Percentiles rank a stretch among this genome's conserved stretches.
phyloP scores from a whole-genome alignment of 1,139 yeast genomes.

The Martiniozyma asiatica region DNA sequence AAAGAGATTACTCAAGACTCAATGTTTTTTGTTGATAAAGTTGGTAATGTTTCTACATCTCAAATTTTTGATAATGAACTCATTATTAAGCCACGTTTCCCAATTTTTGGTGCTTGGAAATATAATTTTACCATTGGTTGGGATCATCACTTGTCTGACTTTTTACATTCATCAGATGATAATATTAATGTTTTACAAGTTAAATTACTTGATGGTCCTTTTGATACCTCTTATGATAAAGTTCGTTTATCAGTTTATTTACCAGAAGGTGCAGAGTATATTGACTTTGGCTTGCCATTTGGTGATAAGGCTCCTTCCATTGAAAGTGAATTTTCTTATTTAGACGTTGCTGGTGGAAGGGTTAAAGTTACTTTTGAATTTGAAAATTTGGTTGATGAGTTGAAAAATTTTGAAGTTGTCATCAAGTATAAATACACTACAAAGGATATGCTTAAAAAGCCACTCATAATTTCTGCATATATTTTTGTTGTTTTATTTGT shows the following conservation, averaged over 20 bases:
- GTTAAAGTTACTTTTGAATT: slow-evolving; percentile 58
- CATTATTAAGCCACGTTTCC: slow-evolving; percentile 75
- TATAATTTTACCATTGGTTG: slow-evolving; percentile 94
- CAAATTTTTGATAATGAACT: slow-evolving; percentile 36
- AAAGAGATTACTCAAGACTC: slow-evolving; percentile 32
- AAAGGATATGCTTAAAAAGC: slow-evolving; percentile 46
- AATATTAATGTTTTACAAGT: slow-evolving; percentile 53
- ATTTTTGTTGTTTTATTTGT: slow-evolving; percentile 52
- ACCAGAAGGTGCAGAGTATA: slow-evolving; percentile 76
- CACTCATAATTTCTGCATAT: slow-evolving; percentile 53
- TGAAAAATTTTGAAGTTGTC: slow-evolving; percentile 43
- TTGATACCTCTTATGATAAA: slow-evolving; percentile 53
- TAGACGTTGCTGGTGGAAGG: slow-evolving; percentile 73
- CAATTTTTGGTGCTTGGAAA: slow-evolving; percentile 92
- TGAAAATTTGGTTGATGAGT: slow-evolving; percentile 58
- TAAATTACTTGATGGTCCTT: slow-evolving; percentile 66
- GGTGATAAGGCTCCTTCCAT: slow-evolving; percentile 27
- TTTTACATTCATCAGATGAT: slow-evolving; percentile 27
- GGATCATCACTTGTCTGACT: slow-evolving; percentile 48
- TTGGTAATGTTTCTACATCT: slow-evolving; percentile 90
- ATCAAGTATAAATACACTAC: slow-evolving; percentile 53
- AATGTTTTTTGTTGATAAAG: slow-evolving; percentile 71
- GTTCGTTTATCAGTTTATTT: slow-evolving; percentile 54
- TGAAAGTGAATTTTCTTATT: slow-evolving; percentile 46
- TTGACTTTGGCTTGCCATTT: slow-evolving; percentile 49